Conservation (phyloP, 1,284 basidiomycete species). For the Kwoniella shivajii region DNA sequence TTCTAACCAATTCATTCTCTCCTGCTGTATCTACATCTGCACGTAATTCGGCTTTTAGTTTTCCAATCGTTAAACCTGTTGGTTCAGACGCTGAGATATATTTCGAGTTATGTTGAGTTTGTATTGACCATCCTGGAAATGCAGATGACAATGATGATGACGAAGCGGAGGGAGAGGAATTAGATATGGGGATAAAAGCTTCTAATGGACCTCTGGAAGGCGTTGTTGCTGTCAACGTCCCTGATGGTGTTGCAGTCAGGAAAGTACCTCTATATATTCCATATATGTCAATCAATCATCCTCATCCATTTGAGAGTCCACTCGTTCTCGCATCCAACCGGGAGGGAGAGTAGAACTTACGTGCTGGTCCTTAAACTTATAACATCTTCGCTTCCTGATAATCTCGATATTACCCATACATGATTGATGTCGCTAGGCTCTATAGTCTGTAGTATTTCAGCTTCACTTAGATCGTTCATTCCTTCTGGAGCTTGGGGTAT, state of each 20-base stretch:
- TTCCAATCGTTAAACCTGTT: conserved; percentile 17
- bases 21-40: conserved; percentile 16
- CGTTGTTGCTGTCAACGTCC: conserved; percentile 44
- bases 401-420: conserved; percentile 58
- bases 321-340: neutral
- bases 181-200: conserved; percentile 41
- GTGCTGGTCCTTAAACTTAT: conserved; percentile 54
- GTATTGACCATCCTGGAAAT: conserved; percentile 36
- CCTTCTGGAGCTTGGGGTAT: conserved; percentile 52
- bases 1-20: conserved; percentile 13
- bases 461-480: conserved; percentile 41
- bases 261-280: conserved; percentile 46
- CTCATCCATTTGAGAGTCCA: neutral
- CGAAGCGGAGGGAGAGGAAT: conserved; percentile 12
- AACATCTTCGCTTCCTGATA: conserved; percentile 57
- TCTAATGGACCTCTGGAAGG: conserved; percentile 54
- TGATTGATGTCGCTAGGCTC: conserved; percentile 57
- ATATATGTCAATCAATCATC: neutral
- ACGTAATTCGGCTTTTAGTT: conserved; percentile 61
- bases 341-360: conserved; percentile 27
- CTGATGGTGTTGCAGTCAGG: conserved; percentile 50
- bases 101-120: conserved; percentile 38
- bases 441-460: conserved; percentile 44
- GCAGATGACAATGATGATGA: conserved; percentile 19
- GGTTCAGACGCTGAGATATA: conserved; percentile 40